A percentile compares a stretch with the other conserved stretches of the same genome.
Conservation (phyloP, 805 yeast genomes). For the Pichia heedii region DNA sequence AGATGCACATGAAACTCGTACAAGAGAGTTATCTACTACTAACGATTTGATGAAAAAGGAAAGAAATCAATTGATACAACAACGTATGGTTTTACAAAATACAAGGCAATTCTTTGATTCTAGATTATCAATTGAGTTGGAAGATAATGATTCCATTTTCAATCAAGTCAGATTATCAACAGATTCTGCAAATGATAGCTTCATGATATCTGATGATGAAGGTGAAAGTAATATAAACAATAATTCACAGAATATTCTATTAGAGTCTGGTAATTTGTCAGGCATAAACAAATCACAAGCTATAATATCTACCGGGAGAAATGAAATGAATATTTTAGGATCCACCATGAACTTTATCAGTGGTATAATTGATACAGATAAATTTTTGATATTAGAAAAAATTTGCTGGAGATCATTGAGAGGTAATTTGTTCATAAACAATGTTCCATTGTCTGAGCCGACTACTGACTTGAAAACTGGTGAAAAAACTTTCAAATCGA, state of each 20-base stretch:
- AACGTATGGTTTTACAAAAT: constrained; percentile 45
- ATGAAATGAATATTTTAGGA: constrained; percentile 27
- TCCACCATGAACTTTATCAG: constrained; percentile 45
- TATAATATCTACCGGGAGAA: constrained; percentile 24
- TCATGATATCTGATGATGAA: constrained; percentile 13
- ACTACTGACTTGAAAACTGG: constrained; percentile 51
- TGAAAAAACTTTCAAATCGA: constrained; percentile 55
- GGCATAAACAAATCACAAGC: neutral
- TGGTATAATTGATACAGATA: constrained; percentile 72
- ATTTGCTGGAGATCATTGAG: constrained; percentile 88
- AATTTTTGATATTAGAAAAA: constrained; percentile 63
- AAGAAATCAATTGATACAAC: constrained; percentile 56
- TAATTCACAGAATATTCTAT: neutral
- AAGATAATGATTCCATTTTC: constrained; percentile 17
- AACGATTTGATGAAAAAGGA: constrained; percentile 50
- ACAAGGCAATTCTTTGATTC: constrained; percentile 29
- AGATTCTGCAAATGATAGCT: constrained; percentile 9
- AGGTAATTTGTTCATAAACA: constrained; percentile 80
- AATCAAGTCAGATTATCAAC: constrained; percentile 20
- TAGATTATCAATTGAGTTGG: constrained; percentile 25
- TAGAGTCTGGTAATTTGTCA: constrained; percentile 14
- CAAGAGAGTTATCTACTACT: constrained; percentile 62
- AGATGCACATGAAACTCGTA: constrained; percentile 57
- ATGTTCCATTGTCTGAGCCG: constrained; percentile 62
- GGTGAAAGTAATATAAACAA: neutral